Percentiles rank a stretch among this genome's conserved stretches.
Evolutionary conservation across 2,329 filamentous ascomycete genomes (phyloP).

Genomic region (Colletotrichum phormii): DNA sequence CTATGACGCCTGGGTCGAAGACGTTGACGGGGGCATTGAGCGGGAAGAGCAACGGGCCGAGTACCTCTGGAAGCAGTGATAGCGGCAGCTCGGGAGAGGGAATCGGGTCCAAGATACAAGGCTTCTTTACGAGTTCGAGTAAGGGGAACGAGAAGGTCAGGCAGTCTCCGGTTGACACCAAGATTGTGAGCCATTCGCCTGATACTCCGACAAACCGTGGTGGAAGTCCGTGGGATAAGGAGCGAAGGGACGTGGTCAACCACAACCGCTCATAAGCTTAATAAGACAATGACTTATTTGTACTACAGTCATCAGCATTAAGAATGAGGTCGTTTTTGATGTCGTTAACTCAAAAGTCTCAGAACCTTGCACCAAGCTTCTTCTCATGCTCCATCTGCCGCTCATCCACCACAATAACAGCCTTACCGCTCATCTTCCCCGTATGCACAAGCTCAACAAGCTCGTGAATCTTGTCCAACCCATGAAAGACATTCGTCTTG

Average conservation of each 20-base stretch:
- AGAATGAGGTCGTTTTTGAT: not conserved
- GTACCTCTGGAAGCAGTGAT: not conserved
- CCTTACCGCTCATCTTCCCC: slow-evolving; percentile 67
- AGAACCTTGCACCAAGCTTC: not conserved
- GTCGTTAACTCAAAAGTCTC: not conserved
- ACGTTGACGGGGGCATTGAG: slow-evolving; percentile 3
- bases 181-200: slow-evolving; percentile 28
- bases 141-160: slow-evolving; percentile 29
- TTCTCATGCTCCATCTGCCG: slow-evolving; percentile 44
- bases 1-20: not conserved
- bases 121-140: slow-evolving; percentile 42
- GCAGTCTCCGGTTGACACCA: slow-evolving; percentile 26
- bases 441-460: slow-evolving; percentile 61
- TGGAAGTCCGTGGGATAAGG: slow-evolving; percentile 35
- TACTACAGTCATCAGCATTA: not conserved
- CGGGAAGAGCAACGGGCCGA: slow-evolving; percentile 3
- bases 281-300: not conserved
- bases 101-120: slow-evolving; percentile 31
- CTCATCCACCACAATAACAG: slow-evolving; percentile 62
- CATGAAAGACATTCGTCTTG: slow-evolving; percentile 62
- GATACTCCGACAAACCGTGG: slow-evolving; percentile 36
- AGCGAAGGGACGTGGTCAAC: slow-evolving; percentile 29
- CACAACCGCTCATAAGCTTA: not conserved
- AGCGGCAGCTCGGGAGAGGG: not conserved
- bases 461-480: slow-evolving; percentile 62